Evolutionary conservation across 768 basidiomycete genomes (phyloP), one percentile per base, ranked within the genome.

Genomic region (Collybia nuda): DNA sequence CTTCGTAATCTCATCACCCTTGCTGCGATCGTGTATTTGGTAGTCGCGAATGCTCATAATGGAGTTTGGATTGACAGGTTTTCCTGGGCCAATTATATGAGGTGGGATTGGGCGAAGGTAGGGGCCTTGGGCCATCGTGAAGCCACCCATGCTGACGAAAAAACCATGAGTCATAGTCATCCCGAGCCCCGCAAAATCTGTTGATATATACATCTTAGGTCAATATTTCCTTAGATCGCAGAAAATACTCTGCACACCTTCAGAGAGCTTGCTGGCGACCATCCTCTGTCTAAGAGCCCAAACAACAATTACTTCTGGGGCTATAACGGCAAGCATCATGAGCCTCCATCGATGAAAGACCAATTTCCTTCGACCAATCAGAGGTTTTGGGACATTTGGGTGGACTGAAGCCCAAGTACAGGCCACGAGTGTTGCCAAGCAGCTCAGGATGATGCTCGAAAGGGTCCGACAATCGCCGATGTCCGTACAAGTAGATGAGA

Each of bases 1-100:
- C 24, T 54, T 57, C 37, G 49, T 45, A 5, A 57, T 48, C 8
- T 21, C 17, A 47, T 57, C 53, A 6, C 39, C 53, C 32, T 57
- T 54, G 44, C 45, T 51, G 21, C 40, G 28, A 29, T 57, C 56
- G 15, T 22, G 9, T n/a, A 53, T 42, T 9, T 51, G 18, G 38
- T n/a, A 39, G 4, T 36, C 37, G 19, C 44, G 32, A 5, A 48
- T 15, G n/a, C 17, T 9, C 42, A 9, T n/a, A 18, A 22, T 28
- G 8, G 15, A 9, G 17, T 9, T 44, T 24, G 7, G 17, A 9
- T n/a, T n/a, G 8, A 19, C 23, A n/a, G 15, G 8, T 44, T 8
- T 7, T 7, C n/a, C 14, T 44, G 19, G 15, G 7, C 19, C 15
- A 28, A 22, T n/a, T n/a, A 22, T 28, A 23, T 22, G 23, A 1